These are phyloP conservation scores for Coniochaeta prunicola DNA, from an alignment of 2,329 filamentous ascomycete species.

Conservation along the genomic window DNA sequence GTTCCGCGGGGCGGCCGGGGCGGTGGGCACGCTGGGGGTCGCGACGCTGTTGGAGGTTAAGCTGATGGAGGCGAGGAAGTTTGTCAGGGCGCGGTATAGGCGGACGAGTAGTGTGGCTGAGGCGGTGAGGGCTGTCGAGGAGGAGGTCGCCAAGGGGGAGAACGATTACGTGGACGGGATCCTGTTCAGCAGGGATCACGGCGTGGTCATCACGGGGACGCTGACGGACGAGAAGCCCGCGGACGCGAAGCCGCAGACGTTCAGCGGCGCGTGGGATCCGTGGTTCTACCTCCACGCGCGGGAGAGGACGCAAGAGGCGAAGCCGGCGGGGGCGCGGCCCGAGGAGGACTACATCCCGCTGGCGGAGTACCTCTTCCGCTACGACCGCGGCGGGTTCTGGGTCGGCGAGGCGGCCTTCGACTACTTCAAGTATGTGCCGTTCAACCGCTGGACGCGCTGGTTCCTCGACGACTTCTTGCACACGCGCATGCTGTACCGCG, in stretches of 20 bases:
- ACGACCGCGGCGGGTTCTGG: constrained; percentile 72
- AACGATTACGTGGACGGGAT: constrained; percentile 72
- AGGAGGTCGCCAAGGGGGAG: constrained; percentile 32
- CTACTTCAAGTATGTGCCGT: constrained; percentile 60
- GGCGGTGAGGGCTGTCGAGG: constrained; percentile 39
- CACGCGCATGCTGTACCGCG: constrained; percentile 67
- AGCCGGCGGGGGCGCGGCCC: constrained; percentile 7
- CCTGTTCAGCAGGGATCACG: constrained; percentile 52
- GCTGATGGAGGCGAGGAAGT: constrained; percentile 52
- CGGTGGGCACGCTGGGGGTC: constrained; percentile 61
- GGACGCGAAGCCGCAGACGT: constrained; percentile 37
- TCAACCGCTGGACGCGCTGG: constrained; percentile 58
- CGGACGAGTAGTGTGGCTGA: constrained; percentile 40
- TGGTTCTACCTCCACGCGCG: constrained; percentile 72
- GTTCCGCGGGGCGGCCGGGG: constrained; percentile 29
- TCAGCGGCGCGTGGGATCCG: constrained; percentile 54
- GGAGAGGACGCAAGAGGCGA: not conserved
- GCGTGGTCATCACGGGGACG: constrained; percentile 59
- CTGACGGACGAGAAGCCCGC: constrained; percentile 28
- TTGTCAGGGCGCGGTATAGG: constrained; percentile 56
- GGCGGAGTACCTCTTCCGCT: constrained; percentile 68
- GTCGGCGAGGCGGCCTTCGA: constrained; percentile 56
- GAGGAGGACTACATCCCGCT: constrained; percentile 49
- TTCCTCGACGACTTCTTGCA: constrained; percentile 66
- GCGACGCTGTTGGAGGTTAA: constrained; percentile 60